Conservation (phyloP, 306 rosid genomes). For the Rosa multiflora region DNA sequence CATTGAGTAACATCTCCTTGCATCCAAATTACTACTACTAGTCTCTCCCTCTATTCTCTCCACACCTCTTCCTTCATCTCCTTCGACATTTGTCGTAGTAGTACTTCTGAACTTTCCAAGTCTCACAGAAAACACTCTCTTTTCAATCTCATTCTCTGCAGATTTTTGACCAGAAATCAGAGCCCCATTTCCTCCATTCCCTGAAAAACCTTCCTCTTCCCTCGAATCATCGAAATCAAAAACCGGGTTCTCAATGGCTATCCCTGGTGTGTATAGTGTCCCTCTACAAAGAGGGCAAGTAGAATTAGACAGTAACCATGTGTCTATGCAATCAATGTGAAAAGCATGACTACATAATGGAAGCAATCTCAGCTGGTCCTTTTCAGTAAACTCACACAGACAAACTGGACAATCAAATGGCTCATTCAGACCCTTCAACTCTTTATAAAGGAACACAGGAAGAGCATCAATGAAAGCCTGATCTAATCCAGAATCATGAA, state of each 20-base stretch:
- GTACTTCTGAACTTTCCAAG: constrained; percentile 74
- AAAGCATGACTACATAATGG: constrained; percentile 93
- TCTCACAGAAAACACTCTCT: constrained; percentile 75
- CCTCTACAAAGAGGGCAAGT: constrained; percentile 97
- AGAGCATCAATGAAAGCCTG: constrained; percentile 90
- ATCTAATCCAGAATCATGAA: constrained; percentile 92
- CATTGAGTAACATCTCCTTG: constrained; percentile 91
- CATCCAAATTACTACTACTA: constrained; percentile 64
- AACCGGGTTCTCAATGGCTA: constrained; percentile 59
- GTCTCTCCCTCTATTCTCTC: constrained; percentile 57
- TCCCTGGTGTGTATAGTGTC: constrained; percentile 51
- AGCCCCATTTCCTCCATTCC: constrained; percentile 36
- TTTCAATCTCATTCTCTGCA: constrained; percentile 62
- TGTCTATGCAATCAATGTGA: constrained; percentile 81
- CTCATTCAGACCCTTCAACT: constrained; percentile 68
- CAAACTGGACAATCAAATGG: constrained; percentile 95
- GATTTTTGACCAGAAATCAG: constrained; percentile 36
- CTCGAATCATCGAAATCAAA: constrained; percentile 49
- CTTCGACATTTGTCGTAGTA: constrained; percentile 41
- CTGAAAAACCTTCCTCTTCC: constrained; percentile 53
- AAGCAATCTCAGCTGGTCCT: constrained; percentile 75
- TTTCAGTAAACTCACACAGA: constrained; percentile 76
- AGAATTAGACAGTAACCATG: constrained; percentile 87
- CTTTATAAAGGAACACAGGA: constrained; percentile 75
- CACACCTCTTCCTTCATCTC: constrained; percentile 23